Percentiles rank a stretch among this genome's conserved stretches.
These are phyloP conservation scores for Ophiostoma angusticollis DNA, from an alignment of 2,329 filamentous ascomycete genomes.

Conservation along the genomic window DNA sequence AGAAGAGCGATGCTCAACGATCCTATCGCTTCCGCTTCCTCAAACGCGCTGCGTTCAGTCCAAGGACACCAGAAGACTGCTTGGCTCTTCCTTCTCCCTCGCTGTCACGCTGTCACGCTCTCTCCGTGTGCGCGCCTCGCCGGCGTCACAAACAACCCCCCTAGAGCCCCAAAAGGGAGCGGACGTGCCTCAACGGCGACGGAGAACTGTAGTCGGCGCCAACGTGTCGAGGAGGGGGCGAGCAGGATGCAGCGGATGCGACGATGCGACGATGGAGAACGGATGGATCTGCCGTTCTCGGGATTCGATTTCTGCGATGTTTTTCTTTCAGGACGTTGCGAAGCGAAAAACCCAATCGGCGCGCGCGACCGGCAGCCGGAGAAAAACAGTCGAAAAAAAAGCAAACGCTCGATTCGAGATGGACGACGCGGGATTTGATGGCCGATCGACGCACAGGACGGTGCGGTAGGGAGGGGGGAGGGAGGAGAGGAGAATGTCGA, in stretches of 20 bases:
- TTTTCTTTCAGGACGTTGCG: background rate
- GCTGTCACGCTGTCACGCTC: too few species aligned
- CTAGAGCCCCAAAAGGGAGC: constrained; percentile 26
- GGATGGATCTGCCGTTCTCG: too few species aligned
- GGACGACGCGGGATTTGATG: constrained; percentile 42
- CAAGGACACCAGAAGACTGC: too few species aligned
- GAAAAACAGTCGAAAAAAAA: constrained; percentile 10
- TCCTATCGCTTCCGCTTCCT: too few species aligned
- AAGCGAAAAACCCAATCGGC: background rate
- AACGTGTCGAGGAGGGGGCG: constrained; percentile 22
- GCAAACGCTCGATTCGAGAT: constrained; percentile 21
- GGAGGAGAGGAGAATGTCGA: too few species aligned
- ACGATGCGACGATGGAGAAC: too few species aligned
- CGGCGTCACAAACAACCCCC: constrained; percentile 13
- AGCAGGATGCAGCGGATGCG: too few species aligned
- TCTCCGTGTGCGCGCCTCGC: background rate
- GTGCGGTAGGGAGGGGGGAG: background rate
- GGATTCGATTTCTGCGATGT: too few species aligned
- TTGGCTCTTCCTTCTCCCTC: too few species aligned
- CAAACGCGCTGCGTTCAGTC: too few species aligned
- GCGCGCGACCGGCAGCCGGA: constrained; percentile 10
- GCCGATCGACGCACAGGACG: constrained; percentile 18
- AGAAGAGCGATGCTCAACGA: too few species aligned
- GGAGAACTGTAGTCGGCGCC: constrained; percentile 30
- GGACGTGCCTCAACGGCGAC: constrained; percentile 18